These are phyloP conservation scores for Ceratopteris richardii DNA, from an alignment of 75 land plant genomes.

Conservation along the genomic window DNA sequence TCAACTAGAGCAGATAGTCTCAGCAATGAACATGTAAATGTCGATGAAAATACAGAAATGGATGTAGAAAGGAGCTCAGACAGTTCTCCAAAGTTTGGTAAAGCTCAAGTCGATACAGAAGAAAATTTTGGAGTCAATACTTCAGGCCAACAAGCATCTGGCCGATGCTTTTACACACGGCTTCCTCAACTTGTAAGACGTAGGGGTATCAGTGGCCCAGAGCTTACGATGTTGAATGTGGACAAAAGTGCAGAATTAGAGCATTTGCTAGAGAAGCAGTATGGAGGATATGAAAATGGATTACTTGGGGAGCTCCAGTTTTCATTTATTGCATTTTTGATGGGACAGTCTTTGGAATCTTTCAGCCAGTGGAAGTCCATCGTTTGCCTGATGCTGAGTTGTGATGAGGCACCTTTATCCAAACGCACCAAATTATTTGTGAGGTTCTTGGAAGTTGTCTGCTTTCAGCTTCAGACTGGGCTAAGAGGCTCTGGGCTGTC, in stretches of 20 bases:
- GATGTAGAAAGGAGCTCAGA: too few relatives aligned
- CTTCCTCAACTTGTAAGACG: constrained; percentile 62
- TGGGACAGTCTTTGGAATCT: constrained; percentile 96
- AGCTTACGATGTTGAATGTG: constrained; percentile 71
- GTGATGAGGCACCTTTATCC: constrained; percentile 57
- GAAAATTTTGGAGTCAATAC: not conserved
- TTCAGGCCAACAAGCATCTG: not conserved
- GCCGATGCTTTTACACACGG: constrained; percentile 69
- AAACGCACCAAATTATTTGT: constrained; percentile 38
- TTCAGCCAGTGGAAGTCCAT: constrained; percentile 94
- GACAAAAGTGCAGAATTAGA: constrained; percentile 76
- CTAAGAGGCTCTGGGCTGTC: constrained; percentile 25
- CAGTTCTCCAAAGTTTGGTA: constrained; percentile 7
- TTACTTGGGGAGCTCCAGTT: constrained; percentile 91
- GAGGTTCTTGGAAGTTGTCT: constrained; percentile 68
- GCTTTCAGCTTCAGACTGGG: constrained; percentile 68
- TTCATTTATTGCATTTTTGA: constrained; percentile 83
- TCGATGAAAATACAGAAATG: too few relatives aligned
- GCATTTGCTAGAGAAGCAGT: constrained; percentile 39
- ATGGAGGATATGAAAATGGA: constrained; percentile 63
- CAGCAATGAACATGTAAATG: too few relatives aligned
- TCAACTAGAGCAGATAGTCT: too few relatives aligned
- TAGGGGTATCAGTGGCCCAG: constrained; percentile 42
- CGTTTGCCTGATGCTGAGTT: constrained; percentile 68
- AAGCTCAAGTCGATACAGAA: not conserved